A percentile compares a stretch with the other conserved stretches of the same genome.
Evolutionary conservation across 2,329 filamentous ascomycete genomes (phyloP).

Genomic region (Diaporthe australafricana): DNA sequence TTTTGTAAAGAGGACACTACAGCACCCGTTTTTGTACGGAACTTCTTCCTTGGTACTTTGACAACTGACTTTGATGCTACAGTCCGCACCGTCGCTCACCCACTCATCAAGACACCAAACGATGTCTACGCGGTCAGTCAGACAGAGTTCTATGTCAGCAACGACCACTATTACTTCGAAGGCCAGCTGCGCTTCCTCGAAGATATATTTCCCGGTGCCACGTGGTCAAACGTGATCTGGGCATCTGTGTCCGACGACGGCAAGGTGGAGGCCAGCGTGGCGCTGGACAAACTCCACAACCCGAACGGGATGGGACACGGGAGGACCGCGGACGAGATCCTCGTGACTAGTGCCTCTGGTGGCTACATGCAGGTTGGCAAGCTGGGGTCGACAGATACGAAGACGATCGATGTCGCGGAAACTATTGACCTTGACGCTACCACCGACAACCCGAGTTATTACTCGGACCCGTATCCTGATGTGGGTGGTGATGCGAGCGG

Average conservation of each 20-base stretch:
- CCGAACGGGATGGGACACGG: constrained; percentile 36
- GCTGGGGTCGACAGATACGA: not conserved
- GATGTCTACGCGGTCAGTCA: constrained; percentile 32
- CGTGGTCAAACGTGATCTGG: constrained; percentile 33
- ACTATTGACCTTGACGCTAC: constrained; percentile 55
- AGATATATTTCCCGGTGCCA: constrained; percentile 17
- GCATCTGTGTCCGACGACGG: constrained; percentile 19
- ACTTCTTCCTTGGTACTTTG: no score
- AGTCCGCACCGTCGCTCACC: constrained; percentile 34
- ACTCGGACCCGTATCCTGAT: constrained; percentile 62
- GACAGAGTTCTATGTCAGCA: constrained; percentile 32
- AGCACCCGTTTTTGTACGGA: no score
- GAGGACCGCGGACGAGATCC: constrained; percentile 27
- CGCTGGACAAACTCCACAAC: constrained; percentile 28
- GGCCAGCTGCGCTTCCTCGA: constrained; percentile 29
- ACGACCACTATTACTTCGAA: constrained; percentile 35
- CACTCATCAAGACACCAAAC: constrained; percentile 36
- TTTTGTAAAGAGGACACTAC: no score
- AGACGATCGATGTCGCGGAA: constrained; percentile 54
- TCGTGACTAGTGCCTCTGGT: constrained; percentile 28
- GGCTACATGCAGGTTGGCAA: constrained; percentile 26
- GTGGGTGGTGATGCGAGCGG: constrained; percentile 61
- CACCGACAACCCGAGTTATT: constrained; percentile 71
- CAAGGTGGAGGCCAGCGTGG: constrained; percentile 28
- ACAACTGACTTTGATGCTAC: no score